Evolutionary conservation across 768 basidiomycete genomes (phyloP), one percentile per base, ranked within the genome.

Genomic region (Tricholoma matsutake): DNA sequence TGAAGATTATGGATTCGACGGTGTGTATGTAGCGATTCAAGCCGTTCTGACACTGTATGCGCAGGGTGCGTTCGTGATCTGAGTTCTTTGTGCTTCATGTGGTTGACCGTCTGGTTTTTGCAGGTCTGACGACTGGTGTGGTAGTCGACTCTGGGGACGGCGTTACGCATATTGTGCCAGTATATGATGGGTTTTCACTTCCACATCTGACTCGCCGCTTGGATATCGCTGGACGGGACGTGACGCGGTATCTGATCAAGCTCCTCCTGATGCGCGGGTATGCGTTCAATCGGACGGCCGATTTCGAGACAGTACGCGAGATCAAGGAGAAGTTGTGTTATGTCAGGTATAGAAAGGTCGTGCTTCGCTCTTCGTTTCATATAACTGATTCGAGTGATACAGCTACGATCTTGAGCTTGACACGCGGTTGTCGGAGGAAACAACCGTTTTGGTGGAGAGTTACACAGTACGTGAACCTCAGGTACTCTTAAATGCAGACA

Each of bases 201-300:
- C 96, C 96, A 1, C 97, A 98, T 74, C 81, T 98, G 49, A 98
- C 94, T 2, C 86, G 90, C 39, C 89, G 97, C 63, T 81, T 99
- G 61, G 97, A 99, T 71, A 98, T 99, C 67, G 97, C 97, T 57
- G 97, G 97, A 18, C 87, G 97, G 65, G 97, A 99, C 72, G 97
- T 99, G 52, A 99, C 97, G 51, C 87, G 95, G 68, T 99, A 99
- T 76, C 81, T 99, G 75, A 99, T 99, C 85, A 99, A 98, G 78
- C 83, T 99, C n/a, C 81, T 99, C 34, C 86, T 98, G 67, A 98
- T 98, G 96, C 88, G 96, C n/a, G 97, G 97, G n/a, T 98, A 99
- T 74, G 97, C 97, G 1, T 98, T 99, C 84, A 98, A 99, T 77
- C 87, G 97, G 41, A 99, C 97, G 2, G 97, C 97, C 28, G 97